Base-by-base conservation (phyloP, 352 stramenopile genomes). In the Phytopythium boreale region DNA sequence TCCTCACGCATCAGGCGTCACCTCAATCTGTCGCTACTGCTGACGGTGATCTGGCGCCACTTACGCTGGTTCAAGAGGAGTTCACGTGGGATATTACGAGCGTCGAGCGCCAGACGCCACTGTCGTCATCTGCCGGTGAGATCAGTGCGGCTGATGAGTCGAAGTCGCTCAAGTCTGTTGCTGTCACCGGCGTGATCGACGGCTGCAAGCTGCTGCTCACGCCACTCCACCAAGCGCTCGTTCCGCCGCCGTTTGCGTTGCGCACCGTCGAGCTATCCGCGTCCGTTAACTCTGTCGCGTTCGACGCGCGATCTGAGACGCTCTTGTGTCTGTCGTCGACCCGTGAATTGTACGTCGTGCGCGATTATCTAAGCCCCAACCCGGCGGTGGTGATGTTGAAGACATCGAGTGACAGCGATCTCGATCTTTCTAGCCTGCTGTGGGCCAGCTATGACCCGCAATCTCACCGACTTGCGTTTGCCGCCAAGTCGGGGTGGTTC, bases 181-280 rank as follows among this genome's bases (percentile, higher is more conserved):
- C 84, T 7, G 72, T 87, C 22, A 69, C 73, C 0, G 83, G 69
- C 8, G 77, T 92, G 0, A 79, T 94, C 17, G 83, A 92, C 61
- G 85, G 83, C 22, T 56, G 47, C 19, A 78, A 73, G 17, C 36
- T 94, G 44, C 72, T 92, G 47, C 60, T 92, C n/a, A 94, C 85
- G 6, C 85, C 83, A 11, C 66, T 92, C 37, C 77, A 88, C 51
- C 75, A 79, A 46, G 78, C 82, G 11, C 55, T 92, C 43, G 77
- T 94, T 7, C 85, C 83, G n/a, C 85, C 83, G 4, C 85, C 80
- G 43, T 84, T 89, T 50, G 78, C 80, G 20, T 62, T 89, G 26
- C 70, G 77, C 39, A 69, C 76, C 60, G 29, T 76, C 15, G 51
- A 69, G 14, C 88, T 88, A 39, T 39, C 73, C 0, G 64, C 65